phyloP scores from a whole-genome alignment of 352 stramenopile species.

The Phytopythium aichiense region DNA sequence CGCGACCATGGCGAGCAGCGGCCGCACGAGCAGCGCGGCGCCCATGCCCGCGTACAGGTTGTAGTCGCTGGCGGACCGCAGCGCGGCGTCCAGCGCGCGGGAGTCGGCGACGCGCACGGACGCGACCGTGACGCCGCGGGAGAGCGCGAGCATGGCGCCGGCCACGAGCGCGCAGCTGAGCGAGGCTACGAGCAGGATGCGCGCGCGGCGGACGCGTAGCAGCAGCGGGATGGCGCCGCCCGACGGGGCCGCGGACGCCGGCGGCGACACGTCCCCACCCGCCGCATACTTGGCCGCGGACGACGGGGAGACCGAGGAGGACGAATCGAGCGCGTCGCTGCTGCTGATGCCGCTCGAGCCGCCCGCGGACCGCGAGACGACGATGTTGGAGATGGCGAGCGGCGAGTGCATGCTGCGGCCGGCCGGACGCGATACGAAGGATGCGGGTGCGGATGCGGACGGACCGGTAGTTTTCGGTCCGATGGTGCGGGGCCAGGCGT shows the following conservation, averaged over 20 bases:
- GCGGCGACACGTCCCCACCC: neutral
- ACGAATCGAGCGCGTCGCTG: constrained; percentile 28
- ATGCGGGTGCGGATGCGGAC: constrained; percentile 8
- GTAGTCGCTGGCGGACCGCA: constrained; percentile 16
- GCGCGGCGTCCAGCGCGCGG: neutral
- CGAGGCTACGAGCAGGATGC: constrained; percentile 28
- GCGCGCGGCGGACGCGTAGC: constrained; percentile 31
- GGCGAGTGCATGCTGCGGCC: constrained; percentile 40
- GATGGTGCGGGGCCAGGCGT: too few relatives aligned
- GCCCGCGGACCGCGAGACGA: constrained; percentile 39
- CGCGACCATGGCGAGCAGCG: constrained; percentile 40
- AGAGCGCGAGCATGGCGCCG: constrained; percentile 27
- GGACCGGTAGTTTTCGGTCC: neutral
- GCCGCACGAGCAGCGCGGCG: constrained; percentile 33
- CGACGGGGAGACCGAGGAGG: constrained; percentile 15
- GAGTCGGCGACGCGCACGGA: constrained; percentile 19
- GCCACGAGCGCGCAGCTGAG: constrained; percentile 15
- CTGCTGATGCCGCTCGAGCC: constrained; percentile 16
- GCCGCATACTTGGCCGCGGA: constrained; percentile 3
- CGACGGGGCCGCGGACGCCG: constrained; percentile 4
- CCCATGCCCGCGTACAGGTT: constrained; percentile 40
- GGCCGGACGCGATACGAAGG: neutral
- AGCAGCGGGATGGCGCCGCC: constrained; percentile 36
- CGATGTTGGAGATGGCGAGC: constrained; percentile 65
- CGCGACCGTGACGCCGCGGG: constrained; percentile 30